Base-by-base conservation (phyloP, 23 red algal species). In the Gracilariopsis chorda region DNA sequence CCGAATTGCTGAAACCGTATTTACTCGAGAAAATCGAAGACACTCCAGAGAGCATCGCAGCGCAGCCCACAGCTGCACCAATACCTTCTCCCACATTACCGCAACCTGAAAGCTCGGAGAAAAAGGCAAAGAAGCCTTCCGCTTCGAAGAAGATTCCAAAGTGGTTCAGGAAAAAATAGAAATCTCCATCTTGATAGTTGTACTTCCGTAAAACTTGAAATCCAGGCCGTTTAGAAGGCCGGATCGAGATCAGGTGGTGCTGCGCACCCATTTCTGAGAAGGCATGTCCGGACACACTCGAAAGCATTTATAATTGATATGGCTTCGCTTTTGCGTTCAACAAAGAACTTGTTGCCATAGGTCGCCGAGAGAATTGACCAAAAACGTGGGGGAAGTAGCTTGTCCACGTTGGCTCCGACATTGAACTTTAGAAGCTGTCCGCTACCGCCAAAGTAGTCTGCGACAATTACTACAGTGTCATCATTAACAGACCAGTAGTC, bases 261-360 rank as follows among this genome's bases (percentile, higher is more conserved):
- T 21, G 28, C 51, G 34, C 86, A 91, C 24, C 86, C 94, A 46
- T 77, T 77, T 10, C 52, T 57, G 23, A 96, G 32, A 46, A 96
- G 67, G 48, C 94, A 92, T 5, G 58, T 70, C 27, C 82, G 80
- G 16, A 97, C 80, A 14, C 68, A 80, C 52, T 95, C 93, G 47
- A 95, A 71, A 16, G 93, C 78, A 78, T 89, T 76, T 29, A 96
- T 64, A 49, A 98, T 98, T n/a, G 96, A 88, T 25, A 73, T 34
- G 33, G 95, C 93, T 46, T 93, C 90, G 37, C 97, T 89, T 77
- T 99, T 94, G 84, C 94, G 80, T 52, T 94, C 69, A 16, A 96
- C 78, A 87, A 89, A 96, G 61, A 99, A 96, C 88, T 99, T 94
- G 65, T 99, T 96, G 12, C 97, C 97, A 85, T 99, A 99, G 35